Percentiles rank a stretch among this genome's conserved stretches.
phyloP scores from a whole-genome alignment of 2,329 filamentous ascomycete genomes.

The Dothideomycetes sp. region DNA sequence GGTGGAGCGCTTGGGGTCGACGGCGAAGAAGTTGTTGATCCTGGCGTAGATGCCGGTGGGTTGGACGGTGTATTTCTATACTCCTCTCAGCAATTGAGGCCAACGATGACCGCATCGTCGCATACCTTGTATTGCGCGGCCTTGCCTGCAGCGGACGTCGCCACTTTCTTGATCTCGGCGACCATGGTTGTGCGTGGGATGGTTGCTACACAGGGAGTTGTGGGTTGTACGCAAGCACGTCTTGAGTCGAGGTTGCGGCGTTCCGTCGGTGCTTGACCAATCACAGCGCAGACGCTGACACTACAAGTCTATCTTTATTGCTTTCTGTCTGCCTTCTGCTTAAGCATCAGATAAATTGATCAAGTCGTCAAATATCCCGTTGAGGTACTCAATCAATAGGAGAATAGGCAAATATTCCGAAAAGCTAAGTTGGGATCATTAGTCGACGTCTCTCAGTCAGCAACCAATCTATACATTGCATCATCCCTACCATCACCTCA shows the following conservation, averaged over 20 bases:
- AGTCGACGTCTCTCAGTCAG: no score
- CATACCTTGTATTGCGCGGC: slow-evolving; percentile 11
- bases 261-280: neutral
- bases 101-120: neutral
- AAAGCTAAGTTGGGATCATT: no score
- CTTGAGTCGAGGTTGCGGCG: neutral
- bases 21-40: slow-evolving; percentile 64
- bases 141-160: slow-evolving; percentile 12
- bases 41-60: slow-evolving; percentile 80
- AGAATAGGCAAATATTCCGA: no score
- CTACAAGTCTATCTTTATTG: neutral
- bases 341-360: no score
- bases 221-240: neutral
- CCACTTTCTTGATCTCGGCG: slow-evolving; percentile 10
- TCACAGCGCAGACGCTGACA: neutral
- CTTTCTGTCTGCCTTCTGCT: neutral
- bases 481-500: no score
- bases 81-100: neutral
- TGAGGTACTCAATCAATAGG: no score
- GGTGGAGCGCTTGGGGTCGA: slow-evolving; percentile 81
- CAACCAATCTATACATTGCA: no score
- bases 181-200: slow-evolving; percentile 7
- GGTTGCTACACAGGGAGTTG: neutral
- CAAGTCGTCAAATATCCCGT: no score
- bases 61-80: slow-evolving; percentile 90